Evolutionary conservation across 768 basidiomycete species (phyloP).

Genomic region (Mycena pura): DNA sequence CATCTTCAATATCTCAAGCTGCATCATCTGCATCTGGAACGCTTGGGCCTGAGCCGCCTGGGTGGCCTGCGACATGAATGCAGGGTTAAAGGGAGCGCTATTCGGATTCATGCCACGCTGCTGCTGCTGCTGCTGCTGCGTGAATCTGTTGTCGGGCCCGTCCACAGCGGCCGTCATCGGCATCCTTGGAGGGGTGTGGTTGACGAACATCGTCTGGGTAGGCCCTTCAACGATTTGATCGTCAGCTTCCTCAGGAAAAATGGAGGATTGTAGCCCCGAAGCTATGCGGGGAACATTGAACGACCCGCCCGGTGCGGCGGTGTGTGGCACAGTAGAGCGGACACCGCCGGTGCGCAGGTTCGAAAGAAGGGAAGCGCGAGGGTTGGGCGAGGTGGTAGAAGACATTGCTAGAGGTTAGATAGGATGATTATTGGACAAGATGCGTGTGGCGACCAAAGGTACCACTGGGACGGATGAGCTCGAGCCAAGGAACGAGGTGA

Average conservation of each 20-base stretch:
- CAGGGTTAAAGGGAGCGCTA: constrained; percentile 61
- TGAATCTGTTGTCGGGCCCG: constrained; percentile 68
- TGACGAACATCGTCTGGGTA: constrained; percentile 58
- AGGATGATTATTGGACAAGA: constrained; percentile 46
- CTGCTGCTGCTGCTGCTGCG: constrained; percentile 71
- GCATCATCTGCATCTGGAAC: constrained; percentile 85
- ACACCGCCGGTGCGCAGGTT: constrained; percentile 92
- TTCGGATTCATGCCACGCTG: constrained; percentile 62
- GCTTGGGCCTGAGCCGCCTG: constrained; percentile 62
- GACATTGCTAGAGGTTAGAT: constrained; percentile 47
- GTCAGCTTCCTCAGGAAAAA: constrained; percentile 60
- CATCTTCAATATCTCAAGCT: constrained; percentile 80
- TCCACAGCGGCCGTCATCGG: constrained; percentile 80
- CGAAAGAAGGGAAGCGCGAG: constrained; percentile 84
- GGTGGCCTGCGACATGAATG: constrained; percentile 55
- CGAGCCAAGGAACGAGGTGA: background rate
- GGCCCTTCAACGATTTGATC: constrained; percentile 68
- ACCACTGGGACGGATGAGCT: constrained; percentile 36
- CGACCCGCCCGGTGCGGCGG: constrained; percentile 65
- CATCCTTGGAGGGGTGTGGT: constrained; percentile 38
- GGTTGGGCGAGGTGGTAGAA: constrained; percentile 55
- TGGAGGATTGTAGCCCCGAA: constrained; percentile 47
- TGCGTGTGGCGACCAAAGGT: constrained; percentile 39
- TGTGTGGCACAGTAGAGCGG: constrained; percentile 75
- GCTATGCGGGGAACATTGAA: constrained; percentile 71